phyloP scores from a whole-genome alignment of 1,284 basidiomycete species.

The Sporisorium reilianum region DNA sequence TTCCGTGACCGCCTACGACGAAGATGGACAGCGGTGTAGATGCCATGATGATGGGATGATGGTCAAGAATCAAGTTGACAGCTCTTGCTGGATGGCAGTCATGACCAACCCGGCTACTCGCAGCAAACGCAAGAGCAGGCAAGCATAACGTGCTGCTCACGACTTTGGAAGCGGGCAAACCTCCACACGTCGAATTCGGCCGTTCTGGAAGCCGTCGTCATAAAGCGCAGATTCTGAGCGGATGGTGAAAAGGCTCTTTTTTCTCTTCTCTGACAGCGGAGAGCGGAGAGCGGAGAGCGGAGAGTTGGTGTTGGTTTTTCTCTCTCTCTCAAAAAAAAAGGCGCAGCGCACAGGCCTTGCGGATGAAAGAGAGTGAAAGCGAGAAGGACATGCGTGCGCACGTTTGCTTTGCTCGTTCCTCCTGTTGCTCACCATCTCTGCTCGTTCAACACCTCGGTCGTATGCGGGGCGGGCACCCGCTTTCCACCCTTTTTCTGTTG shows the following conservation, averaged over 20 bases:
- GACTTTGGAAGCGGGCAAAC: background rate
- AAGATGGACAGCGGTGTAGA: conserved; percentile 48
- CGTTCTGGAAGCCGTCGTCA: conserved; percentile 4
- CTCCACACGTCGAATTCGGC: conserved; percentile 3
- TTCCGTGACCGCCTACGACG: conserved; percentile 57
- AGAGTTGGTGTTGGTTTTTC: too few relatives aligned
- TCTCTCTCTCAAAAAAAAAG: too few relatives aligned
- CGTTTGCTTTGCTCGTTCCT: background rate
- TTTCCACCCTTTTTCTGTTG: background rate
- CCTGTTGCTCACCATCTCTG: background rate
- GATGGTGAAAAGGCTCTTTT: background rate
- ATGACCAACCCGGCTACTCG: too few relatives aligned
- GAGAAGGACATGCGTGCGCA: background rate
- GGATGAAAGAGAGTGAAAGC: background rate
- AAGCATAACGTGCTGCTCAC: conserved; percentile 18
- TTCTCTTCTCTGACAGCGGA: too few relatives aligned
- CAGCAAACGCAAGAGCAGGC: conserved; percentile 7
- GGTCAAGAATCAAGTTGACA: too few relatives aligned
- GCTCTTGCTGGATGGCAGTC: background rate
- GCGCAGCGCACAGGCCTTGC: background rate
- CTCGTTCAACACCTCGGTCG: background rate
- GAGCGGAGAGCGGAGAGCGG: too few relatives aligned
- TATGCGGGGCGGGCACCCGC: too few relatives aligned
- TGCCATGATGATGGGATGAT: conserved; percentile 16
- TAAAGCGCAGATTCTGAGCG: background rate